Evolutionary conservation across 2,329 filamentous ascomycete genomes (phyloP), one percentile per base, ranked within the genome.

Genomic region (Penicillium sp.): DNA sequence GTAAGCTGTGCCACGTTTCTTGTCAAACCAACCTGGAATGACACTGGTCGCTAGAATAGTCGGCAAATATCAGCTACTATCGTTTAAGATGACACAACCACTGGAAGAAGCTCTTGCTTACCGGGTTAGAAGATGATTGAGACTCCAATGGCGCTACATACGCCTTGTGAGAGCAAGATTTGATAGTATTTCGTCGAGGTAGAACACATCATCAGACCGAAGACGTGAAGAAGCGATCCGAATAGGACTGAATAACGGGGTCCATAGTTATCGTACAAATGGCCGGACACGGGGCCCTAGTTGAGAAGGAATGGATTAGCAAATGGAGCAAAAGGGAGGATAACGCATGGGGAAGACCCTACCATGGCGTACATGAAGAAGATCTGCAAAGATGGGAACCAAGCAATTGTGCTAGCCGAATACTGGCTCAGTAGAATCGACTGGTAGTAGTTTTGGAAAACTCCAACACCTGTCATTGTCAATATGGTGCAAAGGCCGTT

Each of bases 181-280:
- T 84, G 82, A 58, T 81, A 84, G 70, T 84, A 84, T 58, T 82
- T 68, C 1, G 63, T 77, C n/a, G 78, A 78, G 6, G 84, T 70
- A 16, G 76, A 80, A 2, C 79, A 74, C 82, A 84, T 84, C 81
- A 84, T 84, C 21, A 84, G 69, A 4, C 82, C 81, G 53, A 84
- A 82, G 51, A 84, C 79, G 58, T 84, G 81, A 47, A 84, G 65
- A 36, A 36, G 33, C 33, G 33, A 36, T 36, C 82, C 82, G 27
- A 73, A 67, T 0, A 81, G 33, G 2, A 83, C 65, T 0, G 89
- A 13, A 13, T 75, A 79, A 27, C 80, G 78, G 0, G 86, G 84
- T 0, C 87, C 87, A 56, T 84, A 82, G 52, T 76, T 82, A 64
- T 90, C 87, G 62, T 81, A 88, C 0, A 87, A 47, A 44, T 82